Base-by-base conservation (phyloP, 139 green algal genomes). In the Pleodorina starrii region DNA sequence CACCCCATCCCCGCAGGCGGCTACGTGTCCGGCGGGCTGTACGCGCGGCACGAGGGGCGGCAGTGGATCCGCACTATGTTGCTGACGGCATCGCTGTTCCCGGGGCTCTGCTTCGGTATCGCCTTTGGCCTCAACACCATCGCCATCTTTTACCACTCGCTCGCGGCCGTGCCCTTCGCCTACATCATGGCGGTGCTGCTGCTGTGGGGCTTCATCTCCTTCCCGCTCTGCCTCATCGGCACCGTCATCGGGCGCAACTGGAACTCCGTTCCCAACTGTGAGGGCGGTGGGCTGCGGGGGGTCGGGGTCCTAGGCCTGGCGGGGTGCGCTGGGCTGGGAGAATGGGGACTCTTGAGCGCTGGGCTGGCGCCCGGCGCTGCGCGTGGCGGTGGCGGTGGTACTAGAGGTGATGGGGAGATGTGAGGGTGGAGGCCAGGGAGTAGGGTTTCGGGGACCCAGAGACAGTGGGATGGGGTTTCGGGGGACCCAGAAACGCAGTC, bases 91-190 rank as follows among this genome's bases (percentile, higher is more conserved):
- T 89, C 76, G 27, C 89, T 97, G 0, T 97, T 97, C 90, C 95
- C 90, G 35, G 91, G 85, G 11, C 43, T 91, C 27, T 94, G 91
- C 91, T 98, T 99, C 82, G 92, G 74, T 80, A 98, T 99, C 86
- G 97, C 95, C 0, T 98, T 97, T 42, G 89, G 94, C 46, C 94
- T 99, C 77, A 99, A 99, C 96, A 98, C 97, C 60, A 96, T 99
- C 48, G 98, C 97, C 50, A 97, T 99, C 89, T 95, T 93, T 77
- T 99, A 99, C 90, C 93, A 96, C 81, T 98, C 96, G 1, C 93
- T 99, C 32, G 96, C 97, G 2, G 96, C 97, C 21, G 96, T 99
- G 48, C 97, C 97, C 46, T 99, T 99, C 88, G 95, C 94, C 63
- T 96, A 96, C 89, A 99, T 99, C 36, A 50, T 90, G 75, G 90